Evolutionary conservation across 257 asterid species (phyloP).

Genomic region (Coffea canephora): DNA sequence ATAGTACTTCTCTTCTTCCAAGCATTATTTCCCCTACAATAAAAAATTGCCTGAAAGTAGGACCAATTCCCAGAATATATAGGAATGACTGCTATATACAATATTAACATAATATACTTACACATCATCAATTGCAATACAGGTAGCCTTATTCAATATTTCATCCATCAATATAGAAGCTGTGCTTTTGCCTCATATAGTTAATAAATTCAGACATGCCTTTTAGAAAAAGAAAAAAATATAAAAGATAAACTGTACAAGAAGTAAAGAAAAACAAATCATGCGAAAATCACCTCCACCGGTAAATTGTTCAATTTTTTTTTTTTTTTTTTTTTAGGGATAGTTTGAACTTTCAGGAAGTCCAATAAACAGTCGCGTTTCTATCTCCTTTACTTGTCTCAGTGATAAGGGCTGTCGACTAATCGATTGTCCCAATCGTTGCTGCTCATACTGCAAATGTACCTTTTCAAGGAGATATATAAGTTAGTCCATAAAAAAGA

Average conservation of each 20-base stretch:
- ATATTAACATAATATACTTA: neutral
- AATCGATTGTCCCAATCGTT: slow-evolving; percentile 26
- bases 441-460: slow-evolving; percentile 26
- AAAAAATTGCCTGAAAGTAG: no score
- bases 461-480: neutral
- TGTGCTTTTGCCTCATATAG: neutral
- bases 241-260: no score
- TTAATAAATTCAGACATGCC: neutral
- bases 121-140: neutral
- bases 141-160: neutral
- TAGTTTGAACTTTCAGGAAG: slow-evolving; percentile 24
- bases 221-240: no score
- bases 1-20: no score
- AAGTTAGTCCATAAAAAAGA: neutral
- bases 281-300: no score
- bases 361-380: slow-evolving; percentile 51
- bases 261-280: neutral
- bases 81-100: no score
- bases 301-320: neutral
- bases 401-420: slow-evolving; percentile 9
- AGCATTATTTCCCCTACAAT: no score
- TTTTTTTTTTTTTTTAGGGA: neutral
- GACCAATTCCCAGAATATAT: no score
- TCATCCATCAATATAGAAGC: neutral
- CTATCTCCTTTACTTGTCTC: slow-evolving; percentile 33